phyloP scores from a whole-genome alignment of 345 rosid genomes.

The Hibiscus mutabilis region DNA sequence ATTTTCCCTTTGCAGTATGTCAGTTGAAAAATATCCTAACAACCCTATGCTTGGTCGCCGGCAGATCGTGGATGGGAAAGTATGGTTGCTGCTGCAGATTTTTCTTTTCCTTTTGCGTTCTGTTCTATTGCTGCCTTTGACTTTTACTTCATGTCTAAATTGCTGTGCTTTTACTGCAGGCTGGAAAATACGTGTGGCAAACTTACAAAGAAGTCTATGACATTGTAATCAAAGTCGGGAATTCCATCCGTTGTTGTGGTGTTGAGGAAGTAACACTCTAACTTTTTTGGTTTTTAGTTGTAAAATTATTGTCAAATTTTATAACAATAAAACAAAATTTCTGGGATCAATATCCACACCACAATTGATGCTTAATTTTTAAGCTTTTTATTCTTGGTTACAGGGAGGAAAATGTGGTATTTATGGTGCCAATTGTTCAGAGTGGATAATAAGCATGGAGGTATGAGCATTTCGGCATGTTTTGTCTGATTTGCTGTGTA shows the following conservation, averaged over 20 bases:
- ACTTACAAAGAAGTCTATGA: constrained; percentile 78
- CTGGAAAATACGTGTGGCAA: constrained; percentile 82
- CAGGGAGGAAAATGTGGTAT: constrained; percentile 90
- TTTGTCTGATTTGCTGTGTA: not conserved
- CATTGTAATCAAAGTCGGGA: constrained; percentile 71
- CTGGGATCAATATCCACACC: not conserved
- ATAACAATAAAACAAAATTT: not conserved
- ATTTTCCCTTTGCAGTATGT: constrained; percentile 36
- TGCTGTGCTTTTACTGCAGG: constrained; percentile 32
- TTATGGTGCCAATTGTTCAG: constrained; percentile 79
- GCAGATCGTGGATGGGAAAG: constrained; percentile 71
- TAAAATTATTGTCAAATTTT: not conserved
- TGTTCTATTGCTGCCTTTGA: not conserved
- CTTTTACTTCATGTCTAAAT: not conserved
- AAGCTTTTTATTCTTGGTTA: constrained; percentile 4
- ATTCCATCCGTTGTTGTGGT: constrained; percentile 74
- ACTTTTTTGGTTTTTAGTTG: not conserved
- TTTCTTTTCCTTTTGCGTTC: constrained; percentile 1
- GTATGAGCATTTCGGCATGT: constrained; percentile 27
- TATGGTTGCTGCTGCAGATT: constrained; percentile 17
- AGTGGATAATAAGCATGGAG: constrained; percentile 99
- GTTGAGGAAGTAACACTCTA: constrained; percentile 52
- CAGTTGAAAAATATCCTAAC: constrained; percentile 71
- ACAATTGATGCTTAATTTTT: not conserved
- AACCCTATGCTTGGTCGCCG: constrained; percentile 86